A percentile compares a stretch with the other conserved stretches of the same genome.
Conservation (phyloP, 768 basidiomycete genomes). For the Podaxis mareebaensis region DNA sequence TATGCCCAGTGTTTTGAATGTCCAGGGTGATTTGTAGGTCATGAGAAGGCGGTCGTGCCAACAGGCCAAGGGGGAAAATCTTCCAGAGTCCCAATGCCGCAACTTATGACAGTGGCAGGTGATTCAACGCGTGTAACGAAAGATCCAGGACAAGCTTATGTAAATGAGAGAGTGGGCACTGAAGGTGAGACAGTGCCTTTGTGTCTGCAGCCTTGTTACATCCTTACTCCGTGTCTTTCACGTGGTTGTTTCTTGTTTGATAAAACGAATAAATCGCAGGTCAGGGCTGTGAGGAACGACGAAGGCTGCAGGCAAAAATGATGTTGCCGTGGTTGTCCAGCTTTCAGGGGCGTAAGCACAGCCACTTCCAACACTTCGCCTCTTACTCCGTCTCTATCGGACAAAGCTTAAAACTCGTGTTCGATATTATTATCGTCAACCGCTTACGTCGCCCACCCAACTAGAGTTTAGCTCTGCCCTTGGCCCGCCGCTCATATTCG, state of each 20-base stretch:
- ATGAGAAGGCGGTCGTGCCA: not conserved
- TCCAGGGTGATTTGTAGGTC: not conserved
- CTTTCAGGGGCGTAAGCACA: not conserved
- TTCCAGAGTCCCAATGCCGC: not conserved
- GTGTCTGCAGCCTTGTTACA: not conserved
- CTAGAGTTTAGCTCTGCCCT: slow-evolving; percentile 30
- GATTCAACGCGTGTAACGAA: not conserved
- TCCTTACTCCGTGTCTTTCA: not conserved
- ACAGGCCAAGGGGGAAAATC: not conserved
- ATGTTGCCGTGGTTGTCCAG: no score
- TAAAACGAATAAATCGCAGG: not conserved
- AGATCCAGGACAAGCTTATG: not conserved
- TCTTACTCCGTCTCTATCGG: no score
- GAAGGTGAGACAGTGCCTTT: not conserved
- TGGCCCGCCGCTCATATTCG: slow-evolving; percentile 44
- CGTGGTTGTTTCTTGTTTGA: not conserved
- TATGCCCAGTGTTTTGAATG: not conserved
- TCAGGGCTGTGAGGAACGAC: not conserved
- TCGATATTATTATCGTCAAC: not conserved
- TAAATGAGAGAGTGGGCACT: not conserved
- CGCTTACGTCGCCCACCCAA: slow-evolving; percentile 16
- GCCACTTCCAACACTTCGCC: not conserved
- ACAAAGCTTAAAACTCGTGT: no score
- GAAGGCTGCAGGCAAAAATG: not conserved
- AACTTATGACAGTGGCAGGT: no score